Evolutionary conservation across 805 yeast genomes (phyloP), one percentile per base, ranked within the genome.

Genomic region (Zygoascus biomembranicola): DNA sequence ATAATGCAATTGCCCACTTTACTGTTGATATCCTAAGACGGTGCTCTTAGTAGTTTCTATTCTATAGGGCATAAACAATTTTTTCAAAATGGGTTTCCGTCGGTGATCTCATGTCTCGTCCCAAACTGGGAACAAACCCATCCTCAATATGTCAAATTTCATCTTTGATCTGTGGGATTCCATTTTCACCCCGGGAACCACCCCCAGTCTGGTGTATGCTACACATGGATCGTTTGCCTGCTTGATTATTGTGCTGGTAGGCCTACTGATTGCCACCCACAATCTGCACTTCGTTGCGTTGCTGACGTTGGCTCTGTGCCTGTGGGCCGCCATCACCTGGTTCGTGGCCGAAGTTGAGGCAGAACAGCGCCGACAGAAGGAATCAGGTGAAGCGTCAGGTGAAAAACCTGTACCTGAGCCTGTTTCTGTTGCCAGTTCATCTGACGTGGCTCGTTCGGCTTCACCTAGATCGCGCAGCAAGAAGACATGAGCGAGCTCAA

Each of bases 311-410:
- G 80, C 92, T 0, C 52, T 77, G 8, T 70, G 81, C 18, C 73
- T 94, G 23, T 94, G 96, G 86, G 84, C 74, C 0, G 76, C 87
- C 1, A 83, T 92, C 51, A 79, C 90, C 13, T 94, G 99, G 99
- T 94, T 92, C 64, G 79, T 90, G 13, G 66, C 67, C 10, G 97
- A 90, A 68, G 66, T 89, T 52, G 72, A 75, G 43, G 65, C 64
- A 50, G 78, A 35, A 53, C 28, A 20, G 19, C 20, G 18, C 11
- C 14, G 37, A 26, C 47, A 32, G 41, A 14, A 28, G 23, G 28
- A 42, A 48, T 32, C 13, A 32, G 23, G 32, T 37, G 51, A 37
- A 47, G 19, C 6, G 4, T 13, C 31, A 45, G n/a, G 26, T 10
- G 8, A n/a, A 16, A 3, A 5, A 45, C 4, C 19, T 11, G 4